Conservation (phyloP, 2,329 filamentous ascomycete genomes). For the Penicillium digitatum region DNA sequence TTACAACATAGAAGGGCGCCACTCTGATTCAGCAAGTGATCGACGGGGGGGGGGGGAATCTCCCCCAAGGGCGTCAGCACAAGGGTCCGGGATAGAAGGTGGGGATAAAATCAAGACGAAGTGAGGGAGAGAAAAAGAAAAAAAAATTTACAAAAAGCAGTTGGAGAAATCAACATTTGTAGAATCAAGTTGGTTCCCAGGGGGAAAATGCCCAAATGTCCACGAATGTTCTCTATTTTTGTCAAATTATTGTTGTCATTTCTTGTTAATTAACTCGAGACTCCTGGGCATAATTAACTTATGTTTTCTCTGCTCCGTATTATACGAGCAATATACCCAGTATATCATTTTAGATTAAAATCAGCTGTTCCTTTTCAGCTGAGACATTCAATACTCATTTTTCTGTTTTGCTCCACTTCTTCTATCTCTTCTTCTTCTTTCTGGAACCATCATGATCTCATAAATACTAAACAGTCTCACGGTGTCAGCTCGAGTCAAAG, state of each 20-base stretch:
- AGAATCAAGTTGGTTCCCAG: not conserved
- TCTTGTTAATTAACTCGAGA: not conserved
- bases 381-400: not conserved
- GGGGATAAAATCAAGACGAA: not conserved
- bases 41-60: conserved; percentile 7
- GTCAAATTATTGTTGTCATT: not conserved
- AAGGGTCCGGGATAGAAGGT: not conserved
- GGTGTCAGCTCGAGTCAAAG: conserved; percentile 1
- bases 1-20: conserved; percentile 16
- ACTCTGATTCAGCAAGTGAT: conserved; percentile 21
- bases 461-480: not conserved
- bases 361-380: not conserved
- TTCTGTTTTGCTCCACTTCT: conserved; percentile 1
- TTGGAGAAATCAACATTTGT: not conserved
- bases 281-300: no score
- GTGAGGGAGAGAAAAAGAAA: conserved; percentile 7
- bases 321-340: not conserved
- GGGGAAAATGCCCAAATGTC: not conserved
- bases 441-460: not conserved
- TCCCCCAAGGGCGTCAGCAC: conserved; percentile 2
- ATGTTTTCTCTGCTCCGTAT: no score
- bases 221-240: not conserved
- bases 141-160: not conserved
- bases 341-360: conserved; percentile 1
- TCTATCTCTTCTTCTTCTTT: not conserved